Evolutionary conservation across 345 rosid genomes (phyloP).

Genomic region (Brassica napus): Da-Ae NC_063448.1:24717501-24718000

Average conservation of each 20-base stretch:
- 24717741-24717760: not conserved
- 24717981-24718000: not conserved
- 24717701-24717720: not conserved
- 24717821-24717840: not conserved
- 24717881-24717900: not conserved
- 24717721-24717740: not conserved
- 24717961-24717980: not conserved
- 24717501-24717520: too few species aligned
- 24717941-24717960: fast-evolving
- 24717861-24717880: fast-evolving
- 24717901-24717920: not conserved
- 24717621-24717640: not conserved
- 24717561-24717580: not conserved
- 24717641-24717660: not conserved
- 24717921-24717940: not conserved
- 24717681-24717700: not conserved
- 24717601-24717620: not conserved
- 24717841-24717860: not conserved
- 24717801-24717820: not conserved
- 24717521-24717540: too few species aligned
- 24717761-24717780: not conserved
- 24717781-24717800: not conserved
- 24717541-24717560: too few species aligned
- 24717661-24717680: not conserved
- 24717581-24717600: not conserved